Conservation (phyloP, 2,329 filamentous ascomycete genomes). For the Madurella mycetomatis region DNA sequence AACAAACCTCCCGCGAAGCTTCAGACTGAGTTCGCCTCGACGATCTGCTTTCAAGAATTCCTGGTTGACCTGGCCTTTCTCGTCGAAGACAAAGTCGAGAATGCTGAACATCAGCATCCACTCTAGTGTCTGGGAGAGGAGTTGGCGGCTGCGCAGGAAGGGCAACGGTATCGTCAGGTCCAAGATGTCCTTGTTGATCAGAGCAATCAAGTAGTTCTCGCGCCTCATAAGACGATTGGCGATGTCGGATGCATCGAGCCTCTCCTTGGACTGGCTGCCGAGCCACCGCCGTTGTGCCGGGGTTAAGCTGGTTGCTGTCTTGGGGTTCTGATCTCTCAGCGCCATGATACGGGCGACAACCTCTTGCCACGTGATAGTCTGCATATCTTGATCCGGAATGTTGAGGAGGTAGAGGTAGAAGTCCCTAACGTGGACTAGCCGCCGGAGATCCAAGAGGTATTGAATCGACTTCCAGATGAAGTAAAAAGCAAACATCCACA, state of each 20-base stretch:
- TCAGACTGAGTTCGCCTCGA: conserved; percentile 71
- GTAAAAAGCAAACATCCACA: conserved; percentile 83
- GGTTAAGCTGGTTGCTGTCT: conserved; percentile 60
- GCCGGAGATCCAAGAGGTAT: conserved; percentile 67
- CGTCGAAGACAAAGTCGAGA: conserved; percentile 90
- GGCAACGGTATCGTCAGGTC: conserved; percentile 83
- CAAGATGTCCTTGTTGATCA: conserved; percentile 95
- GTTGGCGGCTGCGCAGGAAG: conserved; percentile 70
- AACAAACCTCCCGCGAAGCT: conserved; percentile 70
- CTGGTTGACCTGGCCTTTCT: conserved; percentile 78
- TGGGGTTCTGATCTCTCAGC: conserved; percentile 79
- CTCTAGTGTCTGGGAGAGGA: conserved; percentile 85
- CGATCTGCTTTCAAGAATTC: conserved; percentile 82
- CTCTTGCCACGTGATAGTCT: conserved; percentile 91
- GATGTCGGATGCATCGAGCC: conserved; percentile 94
- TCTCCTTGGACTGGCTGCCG: conserved; percentile 84
- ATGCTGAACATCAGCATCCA: conserved; percentile 91
- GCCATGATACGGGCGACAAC: conserved; percentile 82
- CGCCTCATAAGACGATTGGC: conserved; percentile 94
- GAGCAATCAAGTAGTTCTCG: conserved; percentile 93
- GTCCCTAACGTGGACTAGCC: conserved; percentile 72
- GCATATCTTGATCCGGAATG: conserved; percentile 79
- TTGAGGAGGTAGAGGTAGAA: conserved; percentile 81
- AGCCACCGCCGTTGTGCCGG: conserved; percentile 53
- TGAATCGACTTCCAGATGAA: conserved; percentile 78